Percentiles rank a stretch among this genome's conserved stretches.
phyloP scores from a whole-genome alignment of 192 early-diverging fungal genomes.

The Polychytrium aggregatum region DNA sequence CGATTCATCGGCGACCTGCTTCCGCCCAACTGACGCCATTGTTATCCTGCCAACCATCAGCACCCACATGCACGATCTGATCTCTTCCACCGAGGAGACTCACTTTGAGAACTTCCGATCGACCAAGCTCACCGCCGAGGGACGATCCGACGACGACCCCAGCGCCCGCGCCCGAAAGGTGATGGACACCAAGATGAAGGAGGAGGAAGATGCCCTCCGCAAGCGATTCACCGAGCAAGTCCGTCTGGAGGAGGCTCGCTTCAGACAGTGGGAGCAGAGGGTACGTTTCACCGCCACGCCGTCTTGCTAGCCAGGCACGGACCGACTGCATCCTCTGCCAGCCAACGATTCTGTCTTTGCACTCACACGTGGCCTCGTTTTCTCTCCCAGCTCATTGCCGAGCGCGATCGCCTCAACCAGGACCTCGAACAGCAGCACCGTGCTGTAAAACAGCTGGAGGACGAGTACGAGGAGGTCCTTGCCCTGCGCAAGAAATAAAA shows the following conservation, averaged over 20 bases:
- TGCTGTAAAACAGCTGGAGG: conserved; percentile 81
- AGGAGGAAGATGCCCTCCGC: conserved; percentile 91
- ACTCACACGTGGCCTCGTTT: neutral
- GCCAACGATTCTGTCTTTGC: too few species aligned
- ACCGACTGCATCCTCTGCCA: too few species aligned
- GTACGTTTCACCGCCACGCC: conserved; percentile 9
- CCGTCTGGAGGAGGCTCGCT: conserved; percentile 90
- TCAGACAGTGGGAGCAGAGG: conserved; percentile 96
- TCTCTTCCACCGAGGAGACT: conserved; percentile 81
- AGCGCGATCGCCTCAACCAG: conserved; percentile 97
- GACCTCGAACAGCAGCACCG: conserved; percentile 90
- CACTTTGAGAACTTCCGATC: conserved; percentile 94
- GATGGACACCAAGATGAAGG: conserved; percentile 89
- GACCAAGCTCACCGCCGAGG: conserved; percentile 68
- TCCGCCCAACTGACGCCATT: neutral
- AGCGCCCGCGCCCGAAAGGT: conserved; percentile 60
- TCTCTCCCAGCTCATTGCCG: conserved; percentile 66
- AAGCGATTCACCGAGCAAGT: conserved; percentile 98
- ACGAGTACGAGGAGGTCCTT: conserved; percentile 60
- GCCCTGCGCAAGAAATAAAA: too few species aligned
- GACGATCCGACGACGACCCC: conserved; percentile 51
- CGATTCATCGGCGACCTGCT: too few species aligned
- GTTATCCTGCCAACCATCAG: conserved; percentile 5
- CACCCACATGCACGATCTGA: conserved; percentile 95
- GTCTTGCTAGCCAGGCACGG: too few species aligned